Percentiles rank a stretch among this genome's conserved stretches.
Conservation (phyloP, 2,329 filamentous ascomycete genomes). For the Parasarocladium wereldwijsianum region DNA sequence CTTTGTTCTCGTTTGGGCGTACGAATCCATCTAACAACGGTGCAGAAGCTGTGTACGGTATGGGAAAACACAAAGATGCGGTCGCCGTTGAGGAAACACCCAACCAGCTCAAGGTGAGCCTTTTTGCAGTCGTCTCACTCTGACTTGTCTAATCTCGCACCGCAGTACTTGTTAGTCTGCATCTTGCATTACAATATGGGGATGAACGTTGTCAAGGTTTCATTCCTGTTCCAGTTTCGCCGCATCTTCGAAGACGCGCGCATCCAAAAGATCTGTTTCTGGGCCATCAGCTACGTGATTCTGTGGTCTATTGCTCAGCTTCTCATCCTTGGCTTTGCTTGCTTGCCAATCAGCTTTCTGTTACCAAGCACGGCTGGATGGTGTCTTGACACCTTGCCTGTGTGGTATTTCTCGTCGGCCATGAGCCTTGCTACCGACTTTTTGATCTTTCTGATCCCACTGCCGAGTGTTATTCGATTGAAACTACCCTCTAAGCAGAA, state of each 20-base stretch:
- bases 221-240: slow-evolving; percentile 18
- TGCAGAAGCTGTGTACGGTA: slow-evolving; percentile 12
- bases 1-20: too few species aligned
- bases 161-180: slow-evolving; percentile 12
- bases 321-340: slow-evolving; percentile 12
- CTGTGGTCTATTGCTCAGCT: slow-evolving; percentile 14
- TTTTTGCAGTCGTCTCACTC: too few species aligned
- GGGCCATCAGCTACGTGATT: slow-evolving; percentile 12
- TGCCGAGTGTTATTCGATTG: slow-evolving; percentile 12
- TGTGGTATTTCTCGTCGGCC: slow-evolving; percentile 17
- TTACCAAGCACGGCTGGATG: slow-evolving; percentile 10
- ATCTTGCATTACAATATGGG: slow-evolving; percentile 16
- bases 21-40: too few species aligned
- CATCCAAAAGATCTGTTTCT: slow-evolving; percentile 13
- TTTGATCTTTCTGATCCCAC: slow-evolving; percentile 14
- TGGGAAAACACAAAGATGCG: slow-evolving; percentile 12
- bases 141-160: neutral
- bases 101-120: slow-evolving; percentile 11
- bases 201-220: slow-evolving; percentile 17
- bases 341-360: slow-evolving; percentile 13
- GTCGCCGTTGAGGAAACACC: slow-evolving; percentile 8
- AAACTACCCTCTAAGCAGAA: slow-evolving; percentile 13
- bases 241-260: slow-evolving; percentile 13
- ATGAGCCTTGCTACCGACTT: slow-evolving; percentile 14
- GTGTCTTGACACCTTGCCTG: slow-evolving; percentile 14